Conservation (phyloP, 2,329 filamentous ascomycete genomes). For the Lachnellula hyalina region DNA sequence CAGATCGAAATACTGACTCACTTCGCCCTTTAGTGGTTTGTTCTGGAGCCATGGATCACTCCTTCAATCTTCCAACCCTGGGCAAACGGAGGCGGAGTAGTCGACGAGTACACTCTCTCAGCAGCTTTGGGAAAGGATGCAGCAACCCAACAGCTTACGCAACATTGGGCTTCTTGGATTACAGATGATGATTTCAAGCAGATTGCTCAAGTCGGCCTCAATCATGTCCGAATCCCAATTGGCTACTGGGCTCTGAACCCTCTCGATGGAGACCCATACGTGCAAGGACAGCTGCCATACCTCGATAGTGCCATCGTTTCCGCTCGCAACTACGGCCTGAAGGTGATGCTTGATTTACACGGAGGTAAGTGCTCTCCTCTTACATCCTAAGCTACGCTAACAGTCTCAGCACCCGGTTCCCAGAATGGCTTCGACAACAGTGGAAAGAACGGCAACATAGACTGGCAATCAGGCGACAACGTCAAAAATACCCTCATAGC, state of each 20-base stretch:
- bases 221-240: conserved; percentile 60
- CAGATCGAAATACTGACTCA: not conserved
- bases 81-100: conserved; percentile 28
- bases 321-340: conserved; percentile 52
- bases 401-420: conserved; percentile 45
- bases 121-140: conserved; percentile 42
- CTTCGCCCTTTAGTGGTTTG: conserved; percentile 19
- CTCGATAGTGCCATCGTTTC: conserved; percentile 54
- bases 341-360: conserved; percentile 64
- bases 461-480: conserved; percentile 42
- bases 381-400: not conserved
- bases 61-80: conserved; percentile 45
- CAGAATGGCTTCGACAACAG: conserved; percentile 67
- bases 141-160: conserved; percentile 39
- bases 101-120: conserved; percentile 32
- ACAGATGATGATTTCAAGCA: conserved; percentile 38
- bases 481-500: conserved; percentile 33
- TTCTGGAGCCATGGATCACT: conserved; percentile 46
- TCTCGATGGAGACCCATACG: conserved; percentile 51
- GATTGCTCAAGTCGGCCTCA: conserved; percentile 45
- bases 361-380: conserved; percentile 42
- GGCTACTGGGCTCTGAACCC: conserved; percentile 60
- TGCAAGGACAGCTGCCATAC: conserved; percentile 54
- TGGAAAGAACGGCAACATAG: conserved; percentile 43
- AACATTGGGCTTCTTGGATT: conserved; percentile 55